A percentile compares a stretch with the other conserved stretches of the same genome.
These are phyloP conservation scores for Rhodotorula sp. DNA, from an alignment of 1,284 basidiomycete species.

Conservation along the genomic window DNA sequence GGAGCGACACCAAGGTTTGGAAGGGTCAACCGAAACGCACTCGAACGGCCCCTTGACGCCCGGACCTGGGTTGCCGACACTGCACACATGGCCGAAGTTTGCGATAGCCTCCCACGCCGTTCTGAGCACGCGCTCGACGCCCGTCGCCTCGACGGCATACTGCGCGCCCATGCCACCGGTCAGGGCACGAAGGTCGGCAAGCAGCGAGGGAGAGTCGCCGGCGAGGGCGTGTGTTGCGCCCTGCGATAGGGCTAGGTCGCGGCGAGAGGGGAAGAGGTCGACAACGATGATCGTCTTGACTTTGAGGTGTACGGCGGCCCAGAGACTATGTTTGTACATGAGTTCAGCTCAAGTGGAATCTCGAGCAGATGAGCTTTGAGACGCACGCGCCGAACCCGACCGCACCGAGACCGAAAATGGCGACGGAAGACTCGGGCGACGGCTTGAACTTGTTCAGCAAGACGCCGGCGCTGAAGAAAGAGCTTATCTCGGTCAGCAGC, in stretches of 20 bases:
- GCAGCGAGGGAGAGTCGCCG: conserved; percentile 19
- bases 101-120: conserved; percentile 16
- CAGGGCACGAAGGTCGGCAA: conserved; percentile 6
- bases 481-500: background rate
- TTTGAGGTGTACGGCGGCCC: conserved; percentile 37
- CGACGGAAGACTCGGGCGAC: conserved; percentile 10
- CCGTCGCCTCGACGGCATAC: conserved; percentile 27
- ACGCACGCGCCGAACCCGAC: conserved; percentile 42
- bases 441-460: conserved; percentile 38
- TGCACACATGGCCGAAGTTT: conserved; percentile 11
- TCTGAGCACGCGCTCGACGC: conserved; percentile 14
- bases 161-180: conserved; percentile 22
- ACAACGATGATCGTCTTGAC: conserved; percentile 43
- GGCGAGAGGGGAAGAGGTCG: conserved; percentile 41
- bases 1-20: no score
- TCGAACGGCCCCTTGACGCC: conserved; percentile 15
- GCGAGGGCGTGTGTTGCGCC: conserved; percentile 42
- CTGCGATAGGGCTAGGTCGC: conserved; percentile 34
- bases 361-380: background rate
- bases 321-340: conserved; percentile 9
- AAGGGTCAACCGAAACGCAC: background rate
- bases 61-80: conserved; percentile 32
- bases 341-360: no score
- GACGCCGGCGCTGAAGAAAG: conserved; percentile 16
- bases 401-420: conserved; percentile 42